Evolutionary conservation across 1,139 yeast species (phyloP).

Genomic region (Debaryomyces robertsiae): DNA sequence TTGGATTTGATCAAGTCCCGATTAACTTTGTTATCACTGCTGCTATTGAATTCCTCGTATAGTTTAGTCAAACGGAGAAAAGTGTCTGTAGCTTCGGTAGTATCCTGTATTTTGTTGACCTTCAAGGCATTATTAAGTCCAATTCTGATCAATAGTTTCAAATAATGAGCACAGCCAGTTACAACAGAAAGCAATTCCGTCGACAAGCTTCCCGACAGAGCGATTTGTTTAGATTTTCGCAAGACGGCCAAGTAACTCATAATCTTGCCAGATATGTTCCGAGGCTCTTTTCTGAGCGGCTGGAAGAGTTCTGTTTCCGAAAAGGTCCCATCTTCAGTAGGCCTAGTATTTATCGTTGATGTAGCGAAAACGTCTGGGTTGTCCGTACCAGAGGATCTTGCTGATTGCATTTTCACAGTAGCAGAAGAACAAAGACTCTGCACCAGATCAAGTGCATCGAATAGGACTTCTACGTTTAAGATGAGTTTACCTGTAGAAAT

Average conservation of each 20-base stretch:
- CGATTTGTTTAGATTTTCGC: constrained; percentile 53
- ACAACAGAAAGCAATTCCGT: constrained; percentile 72
- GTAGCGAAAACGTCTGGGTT: constrained; percentile 9
- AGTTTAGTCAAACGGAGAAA: constrained; percentile 51
- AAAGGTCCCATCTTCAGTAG: constrained; percentile 4
- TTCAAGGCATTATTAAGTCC: constrained; percentile 78
- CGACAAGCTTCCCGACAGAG: constrained; percentile 61
- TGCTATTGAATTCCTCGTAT: constrained; percentile 27
- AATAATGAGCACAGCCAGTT: constrained; percentile 90
- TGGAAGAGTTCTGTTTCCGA: constrained; percentile 29
- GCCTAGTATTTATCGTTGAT: constrained; percentile 9
- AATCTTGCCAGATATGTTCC: constrained; percentile 77
- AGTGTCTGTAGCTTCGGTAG: constrained; percentile 63
- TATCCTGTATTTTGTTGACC: constrained; percentile 58
- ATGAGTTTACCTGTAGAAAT: constrained; percentile 74
- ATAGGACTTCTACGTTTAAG: constrained; percentile 72
- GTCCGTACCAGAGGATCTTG: not conserved
- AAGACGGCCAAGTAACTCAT: constrained; percentile 77
- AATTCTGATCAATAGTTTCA: constrained; percentile 79
- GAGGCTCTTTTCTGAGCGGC: constrained; percentile 70
- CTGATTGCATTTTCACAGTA: not conserved
- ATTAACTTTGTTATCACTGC: constrained; percentile 3
- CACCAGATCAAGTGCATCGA: constrained; percentile 70
- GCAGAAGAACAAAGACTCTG: constrained; percentile 31
- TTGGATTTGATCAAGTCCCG: constrained; percentile 34